Evolutionary conservation across 305 asterid species (phyloP), one percentile per base, ranked within the genome.

Genomic region (Caryopteris hybrid): DNA sequence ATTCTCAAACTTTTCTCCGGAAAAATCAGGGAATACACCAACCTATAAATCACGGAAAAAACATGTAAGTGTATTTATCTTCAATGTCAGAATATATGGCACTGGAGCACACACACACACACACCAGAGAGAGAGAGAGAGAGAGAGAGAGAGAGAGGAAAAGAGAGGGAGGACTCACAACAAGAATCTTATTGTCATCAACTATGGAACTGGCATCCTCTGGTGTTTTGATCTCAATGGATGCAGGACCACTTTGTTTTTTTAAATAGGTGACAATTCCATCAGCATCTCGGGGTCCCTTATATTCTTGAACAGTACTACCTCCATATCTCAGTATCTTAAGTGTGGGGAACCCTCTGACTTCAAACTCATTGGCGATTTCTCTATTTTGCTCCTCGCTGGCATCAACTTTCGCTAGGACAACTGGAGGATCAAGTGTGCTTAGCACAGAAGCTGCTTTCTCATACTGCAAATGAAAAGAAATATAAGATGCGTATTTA

Each of bases 201-300:
- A 85, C 18, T 66, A 83, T 54, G 55, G 89, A 73, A 70, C 65
- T 72, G 66, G 84, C 88, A 36, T 85, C 93, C 61, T 90, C 96
- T 7, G 79, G 61, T 21, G 95, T 84, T 80, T 88, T 87, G 51
- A 92, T 73, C 71, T 88, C 92, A 64, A 42, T 33, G 14, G 96
- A 82, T 36, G 98, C 95, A 54, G 97, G 98, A 25, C 98, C 98
- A 75, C 91, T 86, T 78, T 90, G 95, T 72, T 88, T 92, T 76
- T 81, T 86, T 73, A 92, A 70, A 59, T 84, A 87, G 56, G 79
- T 38, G 33, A 85, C 90, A 57, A 92, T 92, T 11, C 97, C 98
- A 48, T 90, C 98, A 0, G 95, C 92, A 42, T 88, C 98, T 38
- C 96, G 87, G 57, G 98, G 96, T 67, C 98, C 98, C 79, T 90